phyloP scores from a whole-genome alignment of 2,329 filamentous ascomycete species.

The Clonostachys solani region DNA sequence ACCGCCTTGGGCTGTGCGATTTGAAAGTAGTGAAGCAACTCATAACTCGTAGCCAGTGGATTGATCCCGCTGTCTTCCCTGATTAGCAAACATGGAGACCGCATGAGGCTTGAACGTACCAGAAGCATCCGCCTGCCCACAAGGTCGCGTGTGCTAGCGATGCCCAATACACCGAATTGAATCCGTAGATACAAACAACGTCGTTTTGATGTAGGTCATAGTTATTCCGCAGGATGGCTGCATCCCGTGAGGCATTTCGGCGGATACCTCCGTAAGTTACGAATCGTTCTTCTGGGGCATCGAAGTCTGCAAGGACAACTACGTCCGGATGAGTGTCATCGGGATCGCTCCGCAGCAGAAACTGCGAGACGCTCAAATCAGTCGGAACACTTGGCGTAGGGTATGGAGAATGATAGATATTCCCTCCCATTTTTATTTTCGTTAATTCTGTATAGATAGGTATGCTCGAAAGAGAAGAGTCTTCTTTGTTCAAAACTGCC shows the following conservation, averaged over 20 bases:
- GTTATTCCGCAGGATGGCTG: constrained; percentile 4
- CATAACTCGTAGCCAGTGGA: constrained; percentile 12
- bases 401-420: constrained; percentile 8
- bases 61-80: constrained; percentile 10
- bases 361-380: constrained; percentile 13
- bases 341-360: constrained; percentile 12
- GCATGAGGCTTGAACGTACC: constrained; percentile 3
- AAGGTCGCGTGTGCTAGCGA: constrained; percentile 10
- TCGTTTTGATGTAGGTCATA: constrained; percentile 7
- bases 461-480: too few relatives aligned
- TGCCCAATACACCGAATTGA: constrained; percentile 12
- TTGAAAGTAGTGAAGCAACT: constrained; percentile 12
- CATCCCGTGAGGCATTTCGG: constrained; percentile 8
- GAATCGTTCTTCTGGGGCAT: constrained; percentile 3
- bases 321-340: constrained; percentile 12
- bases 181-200: constrained; percentile 12
- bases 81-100: background rate
- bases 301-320: constrained; percentile 14
- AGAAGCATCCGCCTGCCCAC: constrained; percentile 14
- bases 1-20: constrained; percentile 10
- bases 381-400: constrained; percentile 9
- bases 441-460: too few relatives aligned
- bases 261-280: constrained; percentile 10
- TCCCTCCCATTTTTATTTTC: too few relatives aligned
- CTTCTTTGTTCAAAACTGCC: too few relatives aligned